Base-by-base conservation (phyloP, 73 alveolate species). In the Paramecium tetraurelia region DNA sequence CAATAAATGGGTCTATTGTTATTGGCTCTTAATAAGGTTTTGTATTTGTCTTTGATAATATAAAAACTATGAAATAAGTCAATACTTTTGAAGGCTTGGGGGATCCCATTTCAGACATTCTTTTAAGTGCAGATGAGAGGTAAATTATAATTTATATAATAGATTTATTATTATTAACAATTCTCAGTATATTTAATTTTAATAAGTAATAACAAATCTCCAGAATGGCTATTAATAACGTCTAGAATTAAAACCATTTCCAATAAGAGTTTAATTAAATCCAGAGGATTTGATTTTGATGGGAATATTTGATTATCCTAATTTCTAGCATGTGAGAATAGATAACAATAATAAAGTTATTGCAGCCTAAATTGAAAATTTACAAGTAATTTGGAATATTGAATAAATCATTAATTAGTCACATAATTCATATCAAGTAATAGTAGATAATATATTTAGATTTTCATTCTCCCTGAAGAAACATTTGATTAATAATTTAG, bases 241-340 rank as follows among this genome's bases (percentile, higher is more conserved):
- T 10, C 38, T 72, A 21, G 59, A 33, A 36, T 72, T 72, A 8
- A 38, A 20, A 29, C 86, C 86, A n/a, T 72, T 72, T 38, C 86
- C 86, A 29, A 21, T 72, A 0, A 31, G 59, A 40, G 12, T 72
- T 10, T 35, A 31, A 31, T 21, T 72, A 35, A 33, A 36, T 40
- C 86, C 86, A 33, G 86, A 72, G 35, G 86, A 72, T n/a, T 72
- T 72, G 24, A 36, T 72, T 16, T 21, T 72, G 14, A 20, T 72
- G 59, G 59, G 86, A 33, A 72, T 72, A 72, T 72, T 72, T 38
- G 20, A 38, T 20, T 20, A 16, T 29, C 86, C 86, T 12, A 72
- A 72, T 1, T 72, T 72, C 38, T 29, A 72, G 57, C 33, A 72
- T 38, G 36, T 72, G 2, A 31, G 86, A 72, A 21, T 72, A 4